Conservation (phyloP, 2,329 filamentous ascomycete species). For the Sporothrix protearum region DNA sequence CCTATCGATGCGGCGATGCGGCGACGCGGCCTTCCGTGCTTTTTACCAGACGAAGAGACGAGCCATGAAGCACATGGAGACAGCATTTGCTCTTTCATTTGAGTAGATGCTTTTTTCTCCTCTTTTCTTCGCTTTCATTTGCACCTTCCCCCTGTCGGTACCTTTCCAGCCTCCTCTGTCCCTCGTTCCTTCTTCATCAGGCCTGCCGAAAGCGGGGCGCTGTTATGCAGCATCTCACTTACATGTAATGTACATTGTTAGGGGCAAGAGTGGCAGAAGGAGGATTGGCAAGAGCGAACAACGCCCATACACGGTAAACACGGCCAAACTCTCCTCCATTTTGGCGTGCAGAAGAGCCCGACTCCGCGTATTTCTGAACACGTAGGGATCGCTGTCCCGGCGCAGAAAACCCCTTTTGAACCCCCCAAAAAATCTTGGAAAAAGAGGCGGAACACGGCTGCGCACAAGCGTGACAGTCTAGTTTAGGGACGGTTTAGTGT, state of each 20-base stretch:
- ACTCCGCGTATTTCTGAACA: conserved; percentile 12
- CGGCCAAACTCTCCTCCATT: not conserved
- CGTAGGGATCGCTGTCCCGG: not conserved
- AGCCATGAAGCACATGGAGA: not conserved
- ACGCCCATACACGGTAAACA: not conserved
- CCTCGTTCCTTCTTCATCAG: not conserved
- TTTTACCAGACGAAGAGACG: not conserved
- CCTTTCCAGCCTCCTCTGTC: not conserved
- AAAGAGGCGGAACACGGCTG: not conserved
- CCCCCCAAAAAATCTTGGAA: not conserved
- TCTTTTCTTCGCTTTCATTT: not conserved
- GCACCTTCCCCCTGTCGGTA: not conserved
- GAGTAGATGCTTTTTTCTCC: too few species aligned
- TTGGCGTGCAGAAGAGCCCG: not conserved
- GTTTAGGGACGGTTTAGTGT: not conserved
- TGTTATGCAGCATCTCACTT: conserved; percentile 11
- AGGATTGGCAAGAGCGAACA: not conserved
- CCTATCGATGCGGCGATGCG: not conserved
- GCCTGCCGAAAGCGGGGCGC: conserved; percentile 14
- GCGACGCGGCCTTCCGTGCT: not conserved
- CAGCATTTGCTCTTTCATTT: not conserved
- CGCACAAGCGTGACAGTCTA: not conserved
- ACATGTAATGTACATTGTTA: not conserved
- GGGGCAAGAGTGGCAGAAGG: conserved; percentile 1
- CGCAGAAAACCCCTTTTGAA: not conserved